phyloP scores from a whole-genome alignment of 2,329 filamentous ascomycete genomes.

The Monilinia fructicola region DNA sequence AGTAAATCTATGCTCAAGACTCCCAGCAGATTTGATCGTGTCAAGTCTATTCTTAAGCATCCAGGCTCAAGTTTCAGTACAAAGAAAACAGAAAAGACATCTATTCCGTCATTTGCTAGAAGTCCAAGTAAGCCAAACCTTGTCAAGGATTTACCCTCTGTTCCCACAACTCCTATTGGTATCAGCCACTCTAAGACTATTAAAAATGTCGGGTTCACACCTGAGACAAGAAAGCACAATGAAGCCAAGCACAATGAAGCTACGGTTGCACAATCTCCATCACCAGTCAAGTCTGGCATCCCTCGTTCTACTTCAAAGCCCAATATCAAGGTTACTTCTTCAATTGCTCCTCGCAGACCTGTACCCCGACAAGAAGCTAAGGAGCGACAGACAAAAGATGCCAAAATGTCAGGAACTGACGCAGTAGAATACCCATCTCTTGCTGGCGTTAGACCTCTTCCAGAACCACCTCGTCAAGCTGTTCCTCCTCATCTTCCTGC shows the following conservation, averaged over 20 bases:
- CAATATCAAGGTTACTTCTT: slow-evolving; percentile 31
- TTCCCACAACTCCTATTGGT: slow-evolving; percentile 58
- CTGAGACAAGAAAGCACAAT: slow-evolving; percentile 57
- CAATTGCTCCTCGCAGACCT: slow-evolving; percentile 7
- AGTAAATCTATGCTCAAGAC: slow-evolving; percentile 31
- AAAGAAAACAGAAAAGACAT: slow-evolving; percentile 32
- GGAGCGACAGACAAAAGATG: slow-evolving; percentile 4
- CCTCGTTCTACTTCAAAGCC: slow-evolving; percentile 46
- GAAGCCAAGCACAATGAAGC: slow-evolving; percentile 45
- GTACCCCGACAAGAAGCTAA: background rate
- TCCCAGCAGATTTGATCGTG: slow-evolving; percentile 45
- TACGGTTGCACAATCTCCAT: slow-evolving; percentile 51
- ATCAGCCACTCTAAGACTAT: slow-evolving; percentile 52
- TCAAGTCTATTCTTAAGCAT: slow-evolving; percentile 58
- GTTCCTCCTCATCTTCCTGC: slow-evolving; percentile 27
- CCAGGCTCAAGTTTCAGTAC: slow-evolving; percentile 26
- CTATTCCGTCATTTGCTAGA: slow-evolving; percentile 36
- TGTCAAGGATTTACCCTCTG: slow-evolving; percentile 53
- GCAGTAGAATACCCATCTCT: slow-evolving; percentile 38
- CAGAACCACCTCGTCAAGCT: slow-evolving; percentile 29
- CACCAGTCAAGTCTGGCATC: slow-evolving; percentile 53
- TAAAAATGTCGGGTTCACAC: slow-evolving; percentile 81
- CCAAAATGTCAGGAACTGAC: background rate
- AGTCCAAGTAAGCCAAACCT: slow-evolving; percentile 51
- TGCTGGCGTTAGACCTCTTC: slow-evolving; percentile 34